A percentile compares a stretch with the other conserved stretches of the same genome.
phyloP scores from a whole-genome alignment of 1,284 basidiomycete species.

The Fomitopsis schrenkii region DNA sequence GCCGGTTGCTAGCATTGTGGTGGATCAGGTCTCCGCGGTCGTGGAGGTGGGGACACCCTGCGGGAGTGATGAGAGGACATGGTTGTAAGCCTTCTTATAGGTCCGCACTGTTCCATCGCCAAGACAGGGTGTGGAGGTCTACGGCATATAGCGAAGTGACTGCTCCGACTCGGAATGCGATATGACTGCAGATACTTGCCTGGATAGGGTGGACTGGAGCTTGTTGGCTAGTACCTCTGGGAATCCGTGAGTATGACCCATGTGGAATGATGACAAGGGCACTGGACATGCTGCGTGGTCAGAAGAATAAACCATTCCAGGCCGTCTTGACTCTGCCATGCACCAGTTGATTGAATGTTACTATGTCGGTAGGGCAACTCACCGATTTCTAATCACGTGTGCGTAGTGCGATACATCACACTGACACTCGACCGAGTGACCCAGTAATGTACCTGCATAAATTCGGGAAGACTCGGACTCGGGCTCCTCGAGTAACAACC shows the following conservation, averaged over 20 bases:
- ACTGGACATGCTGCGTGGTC: no score
- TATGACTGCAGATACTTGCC: not conserved
- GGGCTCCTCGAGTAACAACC: no score
- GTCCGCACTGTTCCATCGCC: not conserved
- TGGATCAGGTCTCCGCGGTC: slow-evolving; percentile 3
- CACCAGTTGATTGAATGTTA: no score
- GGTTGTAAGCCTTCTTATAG: not conserved
- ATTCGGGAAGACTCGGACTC: no score
- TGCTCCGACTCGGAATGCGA: not conserved
- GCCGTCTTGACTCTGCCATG: no score
- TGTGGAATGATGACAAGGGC: no score
- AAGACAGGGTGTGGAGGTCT: not conserved
- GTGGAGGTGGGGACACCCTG: not conserved
- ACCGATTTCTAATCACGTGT: no score
- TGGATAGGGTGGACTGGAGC: not conserved
- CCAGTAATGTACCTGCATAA: no score
- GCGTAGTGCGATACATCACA: no score
- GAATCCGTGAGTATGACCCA: not conserved
- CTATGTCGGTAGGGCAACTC: no score
- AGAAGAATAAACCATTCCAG: no score
- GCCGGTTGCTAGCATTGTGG: not conserved
- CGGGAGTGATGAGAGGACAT: not conserved
- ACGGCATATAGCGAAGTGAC: not conserved
- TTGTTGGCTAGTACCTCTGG: not conserved
- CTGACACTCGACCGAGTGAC: no score